Base-by-base conservation (phyloP, 2,329 filamentous ascomycete genomes). In the Aspergillus ochraceoroseus region DNA sequence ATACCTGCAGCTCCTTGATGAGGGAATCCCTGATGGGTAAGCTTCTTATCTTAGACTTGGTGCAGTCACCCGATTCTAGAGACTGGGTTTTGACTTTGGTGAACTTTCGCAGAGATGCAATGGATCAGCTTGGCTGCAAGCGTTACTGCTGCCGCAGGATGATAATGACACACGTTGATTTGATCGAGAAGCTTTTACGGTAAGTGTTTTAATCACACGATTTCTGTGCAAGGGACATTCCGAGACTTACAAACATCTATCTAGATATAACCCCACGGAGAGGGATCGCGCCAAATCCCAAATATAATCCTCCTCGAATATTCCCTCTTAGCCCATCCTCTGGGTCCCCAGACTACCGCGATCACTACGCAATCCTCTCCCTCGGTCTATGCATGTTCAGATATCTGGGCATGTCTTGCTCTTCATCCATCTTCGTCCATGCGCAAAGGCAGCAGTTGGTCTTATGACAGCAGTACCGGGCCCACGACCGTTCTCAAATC, bases 131-230 rank as follows among this genome's bases (percentile, higher is more conserved):
- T 38, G 88, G 88, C 41, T 84, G 94, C 61, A 90, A 87, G 70
- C 81, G 92, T 56, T 98, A 98, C 74, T 98, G 92, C 78, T 98
- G 92, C 73, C 86, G 92, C 56, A 85, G 92, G 61, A 98, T 98
- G 92, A 82, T 98, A 67, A 95, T 98, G 85, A 98, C 92, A 45
- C 92, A 98, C 70, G 92, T 98, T 58, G 92, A 98, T 66, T 75
- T 98, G 48, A 95, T 98, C 57, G 92, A 98, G 76, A 98, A 98
- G 72, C 80, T 98, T 35, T 80, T 98, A 52, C 87, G 90, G 86
- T 94, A 82, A 55, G 78, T 57, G 23, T 28, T 30, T n/a, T 17
- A 20, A 22, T 22, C 5, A 5, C 9, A 22, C 9, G 20, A n/a
- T n/a, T n/a, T n/a, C 9, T 22, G 20, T 22, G 20, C 9, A 5